Base-by-base conservation (phyloP, 106 monocot species). In the Ottelia alismoides region DNA sequence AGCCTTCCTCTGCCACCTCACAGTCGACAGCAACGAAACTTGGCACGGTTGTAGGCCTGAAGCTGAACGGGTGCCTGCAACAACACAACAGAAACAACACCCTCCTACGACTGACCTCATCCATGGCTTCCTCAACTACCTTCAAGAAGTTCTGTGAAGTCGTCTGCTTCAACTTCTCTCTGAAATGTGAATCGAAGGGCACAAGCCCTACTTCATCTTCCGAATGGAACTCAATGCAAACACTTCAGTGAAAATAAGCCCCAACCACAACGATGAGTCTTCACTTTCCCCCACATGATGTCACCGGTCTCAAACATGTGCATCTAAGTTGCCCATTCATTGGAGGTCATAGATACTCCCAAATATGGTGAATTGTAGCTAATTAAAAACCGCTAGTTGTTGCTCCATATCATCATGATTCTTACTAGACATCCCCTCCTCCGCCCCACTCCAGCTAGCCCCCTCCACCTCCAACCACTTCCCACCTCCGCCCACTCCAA, bases 221-320 rank as follows among this genome's bases (percentile, higher is more conserved):
- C 77, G 70, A 21, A 87, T 83, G 3, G 69, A 56, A 35, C 59
- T 46, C 11, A 75, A 67, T 0, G 83, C 92, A 11, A 96, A 70
- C 16, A 74, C 55, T 16, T 72, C 79, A 47, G 79, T 74, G 63
- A 74, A 96, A 55, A 96, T 74, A 50, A 78, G 74, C 27, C 96
- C 96, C 1, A 89, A 89, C 96, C 96, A 96, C 96, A 88, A 96
- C 0, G 96, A 49, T 96, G 89, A 19, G 96, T 85, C 64, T 96
- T 89, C 22, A 96, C 96, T 69, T 89, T 96, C 20, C 85, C 96
- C 96, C 96, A 96, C 3, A 96, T 85, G 89, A 89, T 96, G 56
- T 89, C 96, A 2, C 88, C 96, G 5, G 55, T 53, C 31, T 70
- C 58, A 20, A 78, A 67, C 17, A 62, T 84, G 28, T 74, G 56